These are phyloP conservation scores for Coelastrella sp. DNA, from an alignment of 139 green algal genomes.

Conservation along the genomic window DNA sequence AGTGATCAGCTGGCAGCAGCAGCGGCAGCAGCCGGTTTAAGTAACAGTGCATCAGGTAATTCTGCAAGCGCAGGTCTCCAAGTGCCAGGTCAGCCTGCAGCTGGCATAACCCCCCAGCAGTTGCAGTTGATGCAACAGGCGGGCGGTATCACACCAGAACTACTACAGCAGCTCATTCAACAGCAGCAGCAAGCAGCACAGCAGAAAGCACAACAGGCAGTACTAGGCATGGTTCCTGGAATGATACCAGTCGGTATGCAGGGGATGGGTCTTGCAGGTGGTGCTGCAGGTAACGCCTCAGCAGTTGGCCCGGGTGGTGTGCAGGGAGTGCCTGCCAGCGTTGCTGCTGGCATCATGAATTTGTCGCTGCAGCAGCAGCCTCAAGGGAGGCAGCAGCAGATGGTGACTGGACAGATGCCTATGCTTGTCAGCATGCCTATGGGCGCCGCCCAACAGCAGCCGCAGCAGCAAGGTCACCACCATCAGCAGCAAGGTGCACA, in stretches of 20 bases:
- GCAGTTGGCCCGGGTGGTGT: background rate
- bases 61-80: background rate
- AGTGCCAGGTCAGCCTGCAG: background rate
- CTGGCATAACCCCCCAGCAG: background rate
- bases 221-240: too few species aligned
- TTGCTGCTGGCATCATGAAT: constrained; percentile 35
- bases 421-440: constrained; percentile 27
- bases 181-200: constrained; percentile 30
- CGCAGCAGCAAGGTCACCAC: background rate
- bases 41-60: background rate
- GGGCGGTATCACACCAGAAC: background rate
- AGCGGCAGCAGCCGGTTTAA: too few species aligned
- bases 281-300: too few species aligned
- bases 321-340: background rate
- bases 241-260: constrained; percentile 21
- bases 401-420: constrained; percentile 1
- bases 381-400: constrained; percentile 28
- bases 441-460: background rate
- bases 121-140: constrained; percentile 5
- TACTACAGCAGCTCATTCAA: constrained; percentile 21
- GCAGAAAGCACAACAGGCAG: constrained; percentile 4
- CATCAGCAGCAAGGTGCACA: constrained; percentile 2
- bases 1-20: too few species aligned
- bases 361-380: constrained; percentile 42
- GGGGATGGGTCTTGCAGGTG: background rate